phyloP scores from a whole-genome alignment of 129 eudicot genomes.

The Lonicera japonica region DNA sequence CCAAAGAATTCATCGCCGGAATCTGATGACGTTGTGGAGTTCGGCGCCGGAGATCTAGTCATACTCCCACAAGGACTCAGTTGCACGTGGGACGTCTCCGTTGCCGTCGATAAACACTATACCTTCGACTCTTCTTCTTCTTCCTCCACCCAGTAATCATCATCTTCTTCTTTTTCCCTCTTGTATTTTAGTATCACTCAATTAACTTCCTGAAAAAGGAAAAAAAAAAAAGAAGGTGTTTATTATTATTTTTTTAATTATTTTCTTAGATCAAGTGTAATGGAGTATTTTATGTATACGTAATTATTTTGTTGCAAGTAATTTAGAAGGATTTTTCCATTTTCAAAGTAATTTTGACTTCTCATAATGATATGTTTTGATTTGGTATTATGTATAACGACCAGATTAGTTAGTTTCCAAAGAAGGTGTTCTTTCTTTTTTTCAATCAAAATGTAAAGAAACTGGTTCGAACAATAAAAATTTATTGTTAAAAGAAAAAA shows the following conservation, averaged over 20 bases:
- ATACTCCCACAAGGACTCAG: constrained; percentile 77
- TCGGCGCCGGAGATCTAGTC: constrained; percentile 92
- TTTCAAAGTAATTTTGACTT: too few species aligned
- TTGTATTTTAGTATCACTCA: neutral
- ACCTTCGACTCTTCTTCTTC: constrained; percentile 72
- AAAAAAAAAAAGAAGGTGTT: too few species aligned
- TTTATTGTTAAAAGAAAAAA: too few species aligned
- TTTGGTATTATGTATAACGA: too few species aligned
- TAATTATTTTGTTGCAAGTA: too few species aligned
- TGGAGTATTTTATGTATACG: neutral
- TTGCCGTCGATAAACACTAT: constrained; percentile 88
- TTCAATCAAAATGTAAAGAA: too few species aligned
- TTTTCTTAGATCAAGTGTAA: constrained; percentile 16
- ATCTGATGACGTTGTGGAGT: constrained; percentile 38
- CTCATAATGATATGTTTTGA: too few species aligned
- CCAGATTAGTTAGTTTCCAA: too few species aligned
- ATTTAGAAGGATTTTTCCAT: too few species aligned
- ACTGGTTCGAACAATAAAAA: too few species aligned
- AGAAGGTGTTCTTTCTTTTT: too few species aligned
- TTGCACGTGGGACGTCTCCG: constrained; percentile 95
- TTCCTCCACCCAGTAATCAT: constrained; percentile 10
- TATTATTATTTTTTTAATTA: constrained; percentile 12
- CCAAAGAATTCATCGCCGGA: constrained; percentile 42
- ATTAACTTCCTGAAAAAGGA: too few species aligned
- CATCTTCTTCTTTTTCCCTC: neutral